Evolutionary conservation across 441 rosid genomes (phyloP), one percentile per base, ranked within the genome.

Genomic region (Caryocar brasiliense): DNA sequence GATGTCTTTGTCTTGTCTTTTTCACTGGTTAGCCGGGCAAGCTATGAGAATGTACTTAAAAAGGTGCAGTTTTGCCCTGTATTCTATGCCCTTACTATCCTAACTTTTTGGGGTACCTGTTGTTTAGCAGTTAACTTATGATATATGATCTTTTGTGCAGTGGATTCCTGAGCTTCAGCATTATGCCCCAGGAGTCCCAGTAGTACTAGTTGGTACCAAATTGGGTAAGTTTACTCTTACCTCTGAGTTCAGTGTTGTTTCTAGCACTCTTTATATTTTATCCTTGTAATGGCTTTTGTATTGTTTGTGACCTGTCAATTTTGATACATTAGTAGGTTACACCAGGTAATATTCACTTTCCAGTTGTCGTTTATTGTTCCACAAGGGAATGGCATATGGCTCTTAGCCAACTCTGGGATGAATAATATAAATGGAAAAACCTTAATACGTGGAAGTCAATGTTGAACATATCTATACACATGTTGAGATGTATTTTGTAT

Each of bases 121-220:
- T n/a, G n/a, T n/a, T n/a, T n/a, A n/a, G n/a, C n/a, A n/a, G n/a
- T n/a, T n/a, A n/a, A n/a, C 37, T 55, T 69, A 71, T 62, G 58
- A 64, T 46, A 14, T 35, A 8, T 27, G 37, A 55, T 29, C 64
- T 24, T 49, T 56, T 54, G 50, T 30, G 51, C 81, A 83, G 93
- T 92, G 98, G 99, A 79, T 88, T 66, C 95, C 97, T 59, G 99
- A 92, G 67, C 95, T 92, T 46, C 92, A 82, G 66, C 99, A 85
- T 69, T 86, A 65, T 70, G 89, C 87, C 38, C 94, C 94, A 0
- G 94, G 96, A 53, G 72, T 92, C 48, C 97, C 99, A 6, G 56
- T 88, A 12, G 97, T 92, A 22, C 78, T 92, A 47, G 97, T 82
- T 12, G 99, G 97, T 35, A 88, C 99, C 62, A 92, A 92, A 79